Evolutionary conservation across 805 yeast species (phyloP).

Genomic region (Wickerhamiella spandovensis): DNA sequence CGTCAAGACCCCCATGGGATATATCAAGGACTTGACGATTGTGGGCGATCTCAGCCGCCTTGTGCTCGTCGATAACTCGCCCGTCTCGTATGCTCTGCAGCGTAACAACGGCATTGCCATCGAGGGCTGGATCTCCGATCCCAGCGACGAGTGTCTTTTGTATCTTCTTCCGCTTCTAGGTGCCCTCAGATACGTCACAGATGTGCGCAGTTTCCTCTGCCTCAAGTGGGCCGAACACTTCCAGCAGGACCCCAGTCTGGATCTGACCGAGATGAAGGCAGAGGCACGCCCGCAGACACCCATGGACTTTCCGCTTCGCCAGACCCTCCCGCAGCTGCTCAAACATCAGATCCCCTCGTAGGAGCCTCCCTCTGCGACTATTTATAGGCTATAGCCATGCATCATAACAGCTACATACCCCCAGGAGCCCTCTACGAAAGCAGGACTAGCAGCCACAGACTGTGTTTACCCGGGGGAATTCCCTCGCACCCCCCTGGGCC

Average conservation of each 20-base stretch:
- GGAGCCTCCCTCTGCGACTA: background rate
- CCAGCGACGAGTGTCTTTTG: conserved; percentile 73
- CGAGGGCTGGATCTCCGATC: conserved; percentile 97
- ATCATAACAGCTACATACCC: no score
- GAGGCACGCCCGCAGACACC: background rate
- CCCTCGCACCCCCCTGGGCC: no score
- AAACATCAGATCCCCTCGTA: background rate
- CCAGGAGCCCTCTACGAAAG: no score
- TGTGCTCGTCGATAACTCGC: conserved; percentile 83
- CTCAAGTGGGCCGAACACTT: conserved; percentile 55
- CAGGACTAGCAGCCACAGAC: no score
- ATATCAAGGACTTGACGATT: conserved; percentile 56
- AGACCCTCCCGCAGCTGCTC: background rate
- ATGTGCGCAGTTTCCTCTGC: conserved; percentile 67
- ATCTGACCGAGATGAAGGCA: background rate
- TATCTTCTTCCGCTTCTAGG: conserved; percentile 68
- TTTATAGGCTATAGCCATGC: background rate
- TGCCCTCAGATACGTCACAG: conserved; percentile 66
- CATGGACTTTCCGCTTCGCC: background rate
- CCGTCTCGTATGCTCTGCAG: conserved; percentile 72
- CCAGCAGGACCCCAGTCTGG: background rate
- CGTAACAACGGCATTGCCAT: conserved; percentile 82
- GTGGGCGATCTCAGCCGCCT: conserved; percentile 50
- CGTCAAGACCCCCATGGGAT: conserved; percentile 55
- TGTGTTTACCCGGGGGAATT: no score